phyloP scores from a whole-genome alignment of 306 rosid species.

The Fragaria ananassa region DNA sequence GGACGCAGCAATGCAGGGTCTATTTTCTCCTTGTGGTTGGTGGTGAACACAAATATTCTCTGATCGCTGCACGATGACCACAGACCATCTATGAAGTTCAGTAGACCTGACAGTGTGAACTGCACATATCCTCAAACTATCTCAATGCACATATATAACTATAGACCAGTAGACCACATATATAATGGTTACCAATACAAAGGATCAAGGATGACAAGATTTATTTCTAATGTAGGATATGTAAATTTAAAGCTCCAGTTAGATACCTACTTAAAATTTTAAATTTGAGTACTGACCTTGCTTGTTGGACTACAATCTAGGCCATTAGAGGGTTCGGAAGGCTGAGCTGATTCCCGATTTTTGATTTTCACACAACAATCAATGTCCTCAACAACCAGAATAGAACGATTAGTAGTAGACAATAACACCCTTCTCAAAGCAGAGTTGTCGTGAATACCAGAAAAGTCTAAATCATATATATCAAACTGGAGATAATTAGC shows the following conservation, averaged over 20 bases:
- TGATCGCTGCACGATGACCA: constrained; percentile 66
- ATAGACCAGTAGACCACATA: background rate
- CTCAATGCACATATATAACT: background rate
- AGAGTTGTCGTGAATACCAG: constrained; percentile 4
- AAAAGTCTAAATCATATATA: constrained; percentile 36
- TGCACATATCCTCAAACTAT: background rate
- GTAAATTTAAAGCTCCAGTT: background rate
- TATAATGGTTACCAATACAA: background rate
- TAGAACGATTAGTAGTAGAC: constrained; percentile 34
- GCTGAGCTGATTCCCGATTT: background rate
- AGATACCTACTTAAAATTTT: background rate
- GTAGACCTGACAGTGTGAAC: constrained; percentile 36
- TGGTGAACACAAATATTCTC: constrained; percentile 52
- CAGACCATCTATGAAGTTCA: constrained; percentile 55
- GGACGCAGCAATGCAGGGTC: constrained; percentile 52
- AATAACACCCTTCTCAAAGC: constrained; percentile 26
- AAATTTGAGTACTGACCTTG: background rate
- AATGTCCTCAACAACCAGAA: constrained; percentile 41
- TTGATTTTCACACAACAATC: constrained; percentile 10
- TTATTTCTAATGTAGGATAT: background rate
- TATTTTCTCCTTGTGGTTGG: constrained; percentile 48
- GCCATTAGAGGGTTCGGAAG: background rate
- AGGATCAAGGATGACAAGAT: background rate
- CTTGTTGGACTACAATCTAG: background rate
- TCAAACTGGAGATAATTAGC: constrained; percentile 42